phyloP scores from a whole-genome alignment of 1,139 yeast species.

The Candida glucosophila region DNA sequence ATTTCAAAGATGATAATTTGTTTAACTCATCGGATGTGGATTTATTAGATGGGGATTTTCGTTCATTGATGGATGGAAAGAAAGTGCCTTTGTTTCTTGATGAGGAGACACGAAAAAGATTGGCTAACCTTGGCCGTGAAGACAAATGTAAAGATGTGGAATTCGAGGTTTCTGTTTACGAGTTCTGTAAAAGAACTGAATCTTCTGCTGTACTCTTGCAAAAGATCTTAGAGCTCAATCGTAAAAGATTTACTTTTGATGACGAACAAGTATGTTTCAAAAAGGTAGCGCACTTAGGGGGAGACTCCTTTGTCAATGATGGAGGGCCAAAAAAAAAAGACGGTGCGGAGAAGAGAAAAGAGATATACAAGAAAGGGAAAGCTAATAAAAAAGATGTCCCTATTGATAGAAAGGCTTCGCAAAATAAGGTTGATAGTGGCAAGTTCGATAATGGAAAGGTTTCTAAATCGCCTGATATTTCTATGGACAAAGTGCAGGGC shows the following conservation, averaged over 20 bases:
- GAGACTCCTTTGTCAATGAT: neutral
- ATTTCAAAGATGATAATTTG: constrained; percentile 47
- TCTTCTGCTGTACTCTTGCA: no score
- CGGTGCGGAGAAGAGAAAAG: constrained; percentile 1
- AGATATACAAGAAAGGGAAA: constrained; percentile 4
- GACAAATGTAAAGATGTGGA: constrained; percentile 13
- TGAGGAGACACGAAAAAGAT: no score
- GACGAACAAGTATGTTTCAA: constrained; percentile 2
- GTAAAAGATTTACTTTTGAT: constrained; percentile 6
- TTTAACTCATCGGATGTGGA: constrained; percentile 23
- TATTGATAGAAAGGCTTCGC: no score
- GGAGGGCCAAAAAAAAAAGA: constrained; percentile 1
- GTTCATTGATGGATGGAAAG: constrained; percentile 6
- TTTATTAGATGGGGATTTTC: constrained; percentile 25
- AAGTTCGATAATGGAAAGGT: no score
- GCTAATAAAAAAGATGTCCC: no score
- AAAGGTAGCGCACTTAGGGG: no score
- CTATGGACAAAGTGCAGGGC: constrained; percentile 2
- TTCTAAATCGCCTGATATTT: constrained; percentile 1
- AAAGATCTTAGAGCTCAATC: constrained; percentile 8
- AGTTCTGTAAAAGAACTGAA: no score
- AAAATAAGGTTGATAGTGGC: no score
- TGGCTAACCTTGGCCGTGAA: no score
- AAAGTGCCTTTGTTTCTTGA: neutral
- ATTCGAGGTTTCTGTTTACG: no score